phyloP scores from a whole-genome alignment of 495 filamentous ascomycete species.

The Penicillium riverlandense region DNA sequence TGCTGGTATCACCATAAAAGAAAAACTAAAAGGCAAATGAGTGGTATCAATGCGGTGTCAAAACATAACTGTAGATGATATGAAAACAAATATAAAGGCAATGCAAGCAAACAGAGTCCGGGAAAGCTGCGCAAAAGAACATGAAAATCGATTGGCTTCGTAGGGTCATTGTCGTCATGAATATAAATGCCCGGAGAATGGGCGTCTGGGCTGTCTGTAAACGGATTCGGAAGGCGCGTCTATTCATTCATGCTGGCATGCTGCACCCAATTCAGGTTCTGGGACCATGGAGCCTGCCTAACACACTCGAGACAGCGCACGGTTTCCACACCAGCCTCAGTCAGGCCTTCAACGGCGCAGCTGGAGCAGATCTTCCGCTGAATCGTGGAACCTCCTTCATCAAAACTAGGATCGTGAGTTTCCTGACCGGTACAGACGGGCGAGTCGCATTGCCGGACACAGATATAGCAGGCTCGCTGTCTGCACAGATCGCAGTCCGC shows the following conservation, averaged over 20 bases:
- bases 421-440: constrained; percentile 14
- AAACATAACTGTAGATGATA: not conserved
- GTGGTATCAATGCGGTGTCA: not conserved
- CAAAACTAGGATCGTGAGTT: too few species aligned
- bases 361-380: constrained; percentile 32
- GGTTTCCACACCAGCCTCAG: constrained; percentile 30
- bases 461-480: constrained; percentile 44
- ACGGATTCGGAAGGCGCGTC: not conserved
- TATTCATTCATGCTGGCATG: constrained; percentile 2
- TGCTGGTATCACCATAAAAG: constrained; percentile 13
- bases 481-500: constrained; percentile 44
- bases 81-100: not conserved
- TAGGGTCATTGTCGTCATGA: not conserved
- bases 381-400: not conserved
- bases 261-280: constrained; percentile 2
- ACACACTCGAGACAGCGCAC: constrained; percentile 36
- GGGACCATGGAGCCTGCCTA: constrained; percentile 7
- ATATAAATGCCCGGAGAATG: not conserved
- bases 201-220: too few species aligned
- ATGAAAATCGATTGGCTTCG: not conserved
- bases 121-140: too few species aligned
- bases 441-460: constrained; percentile 41
- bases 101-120: not conserved
- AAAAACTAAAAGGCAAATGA: not conserved
- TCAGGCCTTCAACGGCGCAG: constrained; percentile 38